phyloP scores from a whole-genome alignment of 345 rosid species.

The Eucalyptus polyanthemos region DNA sequence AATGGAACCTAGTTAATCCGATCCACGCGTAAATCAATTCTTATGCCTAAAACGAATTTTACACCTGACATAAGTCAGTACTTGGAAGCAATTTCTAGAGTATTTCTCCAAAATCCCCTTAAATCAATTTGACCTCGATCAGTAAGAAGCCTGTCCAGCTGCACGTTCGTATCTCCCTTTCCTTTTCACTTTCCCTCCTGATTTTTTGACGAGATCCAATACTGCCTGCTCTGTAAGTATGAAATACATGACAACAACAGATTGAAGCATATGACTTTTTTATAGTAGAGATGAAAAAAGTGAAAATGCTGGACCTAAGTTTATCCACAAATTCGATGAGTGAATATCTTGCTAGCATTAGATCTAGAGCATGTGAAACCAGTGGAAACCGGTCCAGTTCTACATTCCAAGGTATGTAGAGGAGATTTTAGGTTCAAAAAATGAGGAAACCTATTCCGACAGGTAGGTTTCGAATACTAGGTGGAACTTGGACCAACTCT shows the following conservation, averaged over 20 bases:
- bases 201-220: neutral
- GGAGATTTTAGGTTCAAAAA: too few species aligned
- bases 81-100: neutral
- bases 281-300: neutral
- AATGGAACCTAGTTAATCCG: neutral
- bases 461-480: too few species aligned
- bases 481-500: too few species aligned
- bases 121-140: too few species aligned
- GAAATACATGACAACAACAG: neutral
- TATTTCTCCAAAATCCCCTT: neutral
- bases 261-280: neutral
- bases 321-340: neutral
- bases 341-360: neutral
- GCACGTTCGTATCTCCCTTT: neutral
- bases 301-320: neutral
- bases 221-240: neutral
- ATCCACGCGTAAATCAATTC: neutral
- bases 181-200: neutral
- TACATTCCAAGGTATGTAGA: too few species aligned
- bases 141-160: neutral
- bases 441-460: rapidly evolving
- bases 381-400: too few species aligned
- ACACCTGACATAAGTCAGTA: neutral
- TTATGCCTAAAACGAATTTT: neutral
- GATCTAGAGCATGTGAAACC: neutral